Evolutionary conservation across 495 filamentous ascomycete species (phyloP).

Genomic region (Choiromyces venosus): DNA sequence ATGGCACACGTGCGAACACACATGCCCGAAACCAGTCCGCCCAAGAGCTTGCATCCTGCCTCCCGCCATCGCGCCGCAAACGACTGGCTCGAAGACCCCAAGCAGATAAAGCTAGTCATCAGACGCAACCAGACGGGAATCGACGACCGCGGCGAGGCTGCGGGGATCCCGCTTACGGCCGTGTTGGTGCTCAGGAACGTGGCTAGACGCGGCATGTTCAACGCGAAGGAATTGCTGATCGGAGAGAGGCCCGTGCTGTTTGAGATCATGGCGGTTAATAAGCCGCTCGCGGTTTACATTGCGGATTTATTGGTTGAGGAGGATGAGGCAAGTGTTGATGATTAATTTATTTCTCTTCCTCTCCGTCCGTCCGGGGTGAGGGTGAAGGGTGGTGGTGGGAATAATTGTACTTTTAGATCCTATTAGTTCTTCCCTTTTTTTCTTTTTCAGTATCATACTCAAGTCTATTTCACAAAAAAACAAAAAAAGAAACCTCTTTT

Average conservation of each 20-base stretch:
- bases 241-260: constrained; percentile 48
- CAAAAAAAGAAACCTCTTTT: background rate
- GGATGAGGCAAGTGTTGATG: constrained; percentile 39
- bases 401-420: constrained; percentile 4
- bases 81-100: constrained; percentile 45
- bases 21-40: constrained; percentile 37
- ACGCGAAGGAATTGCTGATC: constrained; percentile 51
- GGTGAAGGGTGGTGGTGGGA: background rate
- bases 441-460: no score
- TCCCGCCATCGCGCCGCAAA: constrained; percentile 16
- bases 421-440: background rate
- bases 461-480: background rate
- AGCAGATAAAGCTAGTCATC: constrained; percentile 46
- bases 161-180: constrained; percentile 77
- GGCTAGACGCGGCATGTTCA: constrained; percentile 64
- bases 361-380: background rate
- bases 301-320: constrained; percentile 45
- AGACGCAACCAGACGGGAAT: constrained; percentile 60
- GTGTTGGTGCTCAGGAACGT: constrained; percentile 85
- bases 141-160: constrained; percentile 75
- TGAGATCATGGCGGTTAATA: constrained; percentile 50
- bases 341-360: constrained; percentile 3
- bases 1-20: constrained; percentile 41
- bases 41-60: constrained; percentile 3
- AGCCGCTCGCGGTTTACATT: constrained; percentile 47